Evolutionary conservation across 768 basidiomycete genomes (phyloP).

Genomic region (Lactarius indigo): DNA sequence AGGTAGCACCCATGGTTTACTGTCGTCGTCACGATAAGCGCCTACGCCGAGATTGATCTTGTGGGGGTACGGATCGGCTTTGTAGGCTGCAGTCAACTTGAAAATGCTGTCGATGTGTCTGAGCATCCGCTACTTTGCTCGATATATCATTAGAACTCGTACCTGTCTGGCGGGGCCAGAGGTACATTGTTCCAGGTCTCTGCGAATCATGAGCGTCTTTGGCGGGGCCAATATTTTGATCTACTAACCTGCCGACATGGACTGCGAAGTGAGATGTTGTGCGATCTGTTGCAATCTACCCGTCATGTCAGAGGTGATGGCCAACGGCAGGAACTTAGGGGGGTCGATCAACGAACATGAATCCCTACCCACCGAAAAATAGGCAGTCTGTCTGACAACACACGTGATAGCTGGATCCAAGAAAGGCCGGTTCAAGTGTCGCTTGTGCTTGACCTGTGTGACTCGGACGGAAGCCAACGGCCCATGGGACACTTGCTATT

Average conservation of each 20-base stretch:
- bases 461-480: neutral
- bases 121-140: conserved; percentile 3
- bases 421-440: neutral
- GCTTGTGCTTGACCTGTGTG: neutral
- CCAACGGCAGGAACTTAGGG: neutral
- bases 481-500: neutral
- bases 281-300: conserved; percentile 58
- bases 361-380: neutral
- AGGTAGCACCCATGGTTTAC: conserved; percentile 89
- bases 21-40: conserved; percentile 84
- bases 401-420: conserved; percentile 11
- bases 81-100: conserved; percentile 87
- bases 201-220: conserved; percentile 31
- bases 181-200: conserved; percentile 75
- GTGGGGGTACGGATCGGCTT: conserved; percentile 64
- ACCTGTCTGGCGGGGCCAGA: conserved; percentile 86
- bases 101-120: conserved; percentile 59
- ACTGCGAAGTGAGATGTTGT: conserved; percentile 43
- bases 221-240: conserved; percentile 2
- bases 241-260: conserved; percentile 45
- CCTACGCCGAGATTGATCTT: conserved; percentile 94
- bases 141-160: conserved; percentile 18
- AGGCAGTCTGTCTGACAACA: neutral
- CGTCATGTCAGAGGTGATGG: conserved; percentile 39
- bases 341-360: neutral